These are phyloP conservation scores for Ceraceosorus guamensis DNA, from an alignment of 1,284 basidiomycete genomes.

Conservation along the genomic window DNA sequence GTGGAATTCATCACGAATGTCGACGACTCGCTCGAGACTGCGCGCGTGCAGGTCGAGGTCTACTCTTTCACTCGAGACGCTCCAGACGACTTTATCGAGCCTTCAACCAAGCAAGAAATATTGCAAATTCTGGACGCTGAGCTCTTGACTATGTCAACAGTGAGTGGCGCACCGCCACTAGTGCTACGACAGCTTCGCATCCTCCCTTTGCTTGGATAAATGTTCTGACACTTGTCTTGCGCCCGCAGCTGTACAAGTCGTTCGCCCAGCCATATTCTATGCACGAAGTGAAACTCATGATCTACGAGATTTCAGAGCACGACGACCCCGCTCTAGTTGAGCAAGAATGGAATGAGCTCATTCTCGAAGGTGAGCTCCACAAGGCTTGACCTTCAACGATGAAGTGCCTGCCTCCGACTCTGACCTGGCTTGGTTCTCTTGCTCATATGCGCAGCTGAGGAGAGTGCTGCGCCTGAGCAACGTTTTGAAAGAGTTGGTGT, in stretches of 20 bases:
- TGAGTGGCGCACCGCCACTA: not conserved
- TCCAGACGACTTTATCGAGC: conserved; percentile 23
- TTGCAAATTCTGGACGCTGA: conserved; percentile 54
- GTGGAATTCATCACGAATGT: conserved; percentile 85
- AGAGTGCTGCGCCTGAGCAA: conserved; percentile 1
- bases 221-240: not conserved
- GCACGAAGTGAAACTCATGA: conserved; percentile 75
- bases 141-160: conserved; percentile 53
- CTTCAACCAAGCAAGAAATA: conserved; percentile 58
- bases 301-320: conserved; percentile 87
- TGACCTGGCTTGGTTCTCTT: conserved; percentile 2
- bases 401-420: conserved; percentile 1
- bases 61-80: conserved; percentile 48
- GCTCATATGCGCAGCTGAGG: conserved; percentile 1
- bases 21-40: conserved; percentile 94
- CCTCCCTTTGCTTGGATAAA: conserved; percentile 9
- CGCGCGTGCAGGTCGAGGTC: conserved; percentile 84
- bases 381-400: conserved; percentile 1
- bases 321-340: conserved; percentile 72
- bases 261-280: conserved; percentile 83
- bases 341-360: conserved; percentile 80
- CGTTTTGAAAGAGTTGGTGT: conserved; percentile 9
- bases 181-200: conserved; percentile 17
- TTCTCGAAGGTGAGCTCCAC: conserved; percentile 49
- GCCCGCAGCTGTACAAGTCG: conserved; percentile 68